Evolutionary conservation across 1,284 basidiomycete genomes (phyloP).

Genomic region (Cutaneotrichosporon cutaneum): DNA sequence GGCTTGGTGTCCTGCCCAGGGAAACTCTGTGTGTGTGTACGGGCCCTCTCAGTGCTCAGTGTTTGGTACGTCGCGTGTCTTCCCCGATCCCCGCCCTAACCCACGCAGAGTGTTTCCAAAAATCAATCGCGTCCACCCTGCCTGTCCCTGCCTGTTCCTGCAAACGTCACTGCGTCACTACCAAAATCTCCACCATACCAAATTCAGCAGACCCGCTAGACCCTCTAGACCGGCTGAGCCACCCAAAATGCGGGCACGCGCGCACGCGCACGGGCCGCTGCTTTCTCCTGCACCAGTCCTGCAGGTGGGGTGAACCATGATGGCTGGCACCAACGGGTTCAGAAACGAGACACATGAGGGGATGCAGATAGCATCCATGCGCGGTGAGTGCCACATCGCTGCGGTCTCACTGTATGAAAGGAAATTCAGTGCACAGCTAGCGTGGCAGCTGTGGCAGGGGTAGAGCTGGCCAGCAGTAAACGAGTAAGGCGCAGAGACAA

Average conservation of each 20-base stretch:
- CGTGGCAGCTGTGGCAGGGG: no score
- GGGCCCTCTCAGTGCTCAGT: no score
- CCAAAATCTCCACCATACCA: not conserved
- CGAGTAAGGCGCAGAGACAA: no score
- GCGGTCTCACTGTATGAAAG: not conserved
- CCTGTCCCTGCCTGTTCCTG: not conserved
- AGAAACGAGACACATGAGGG: not conserved
- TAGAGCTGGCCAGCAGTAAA: no score
- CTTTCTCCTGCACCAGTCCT: not conserved
- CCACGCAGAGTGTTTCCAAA: constrained; percentile 3
- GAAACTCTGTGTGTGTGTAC: no score
- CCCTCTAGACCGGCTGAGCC: no score
- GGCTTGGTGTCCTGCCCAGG: not conserved
- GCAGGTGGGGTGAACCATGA: not conserved
- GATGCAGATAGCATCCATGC: no score
- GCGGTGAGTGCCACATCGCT: not conserved
- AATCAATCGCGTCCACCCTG: constrained; percentile 5
- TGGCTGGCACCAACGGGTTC: not conserved
- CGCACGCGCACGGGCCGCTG: no score
- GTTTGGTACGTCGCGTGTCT: not conserved
- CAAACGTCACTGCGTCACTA: not conserved
- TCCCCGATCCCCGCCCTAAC: not conserved
- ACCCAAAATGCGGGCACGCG: not conserved
- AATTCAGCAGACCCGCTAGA: not conserved
- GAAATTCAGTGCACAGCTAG: not conserved